A percentile compares a stretch with the other conserved stretches of the same genome.
Conservation (phyloP, 176 grass and related monocot genomes). For the Triticum monococcum region DNA sequence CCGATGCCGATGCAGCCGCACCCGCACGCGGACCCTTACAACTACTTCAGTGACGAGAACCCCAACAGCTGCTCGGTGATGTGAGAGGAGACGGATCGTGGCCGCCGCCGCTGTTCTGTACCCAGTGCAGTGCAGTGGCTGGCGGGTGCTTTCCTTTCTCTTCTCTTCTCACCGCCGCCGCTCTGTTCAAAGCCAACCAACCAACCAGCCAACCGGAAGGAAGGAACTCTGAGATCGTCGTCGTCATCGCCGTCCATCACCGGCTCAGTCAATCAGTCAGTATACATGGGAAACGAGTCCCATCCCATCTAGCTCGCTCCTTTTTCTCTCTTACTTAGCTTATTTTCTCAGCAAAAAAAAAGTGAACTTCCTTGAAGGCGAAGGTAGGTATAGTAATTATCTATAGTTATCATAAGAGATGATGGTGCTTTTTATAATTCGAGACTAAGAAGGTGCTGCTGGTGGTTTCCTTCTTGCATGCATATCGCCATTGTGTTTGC, state of each 20-base stretch:
- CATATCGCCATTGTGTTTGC: not conserved
- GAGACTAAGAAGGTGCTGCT: not conserved
- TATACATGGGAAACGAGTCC: constrained; percentile 25
- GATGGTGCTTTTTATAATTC: constrained; percentile 8
- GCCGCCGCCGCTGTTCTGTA: not conserved
- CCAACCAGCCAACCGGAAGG: not conserved
- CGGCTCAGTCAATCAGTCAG: not conserved
- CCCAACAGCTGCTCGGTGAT: constrained; percentile 74
- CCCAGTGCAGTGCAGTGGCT: not conserved
- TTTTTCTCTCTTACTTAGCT: not conserved
- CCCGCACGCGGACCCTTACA: constrained; percentile 40
- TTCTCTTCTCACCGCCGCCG: not conserved
- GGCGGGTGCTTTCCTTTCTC: not conserved
- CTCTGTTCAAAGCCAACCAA: not conserved
- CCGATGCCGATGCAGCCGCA: constrained; percentile 44
- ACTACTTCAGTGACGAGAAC: constrained; percentile 80
- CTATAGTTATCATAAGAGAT: constrained; percentile 32
- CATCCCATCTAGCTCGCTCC: constrained; percentile 1
- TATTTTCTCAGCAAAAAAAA: constrained; percentile 29
- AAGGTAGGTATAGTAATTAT: constrained; percentile 43
- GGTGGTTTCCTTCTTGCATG: constrained; percentile 19
- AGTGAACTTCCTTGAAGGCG: constrained; percentile 31
- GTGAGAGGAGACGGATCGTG: constrained; percentile 32
- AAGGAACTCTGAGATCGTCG: not conserved
- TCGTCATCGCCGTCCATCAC: not conserved